Evolutionary conservation across 2,329 filamentous ascomycete species (phyloP), one percentile per base, ranked within the genome.

Genomic region (Exophiala phaeomuriformis): DNA sequence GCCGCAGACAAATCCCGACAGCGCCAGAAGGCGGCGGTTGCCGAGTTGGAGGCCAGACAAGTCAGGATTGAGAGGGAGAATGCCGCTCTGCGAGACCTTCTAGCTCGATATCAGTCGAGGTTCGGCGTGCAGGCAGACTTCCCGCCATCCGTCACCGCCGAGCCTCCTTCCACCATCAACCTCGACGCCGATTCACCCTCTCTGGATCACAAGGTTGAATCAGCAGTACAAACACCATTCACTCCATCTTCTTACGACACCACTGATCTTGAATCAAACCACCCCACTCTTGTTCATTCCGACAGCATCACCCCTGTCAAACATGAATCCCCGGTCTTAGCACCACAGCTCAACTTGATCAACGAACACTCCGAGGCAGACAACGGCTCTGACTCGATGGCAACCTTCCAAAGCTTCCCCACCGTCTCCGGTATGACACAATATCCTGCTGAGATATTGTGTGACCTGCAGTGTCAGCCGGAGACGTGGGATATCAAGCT

Each of bases 401-500:
- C 54, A 36, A 46, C 53, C 45, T 55, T 53, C 29, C 33, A 52
- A 32, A 56, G 52, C 55, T 58, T 60, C 46, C 43, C 55, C 33
- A 39, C 47, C 12, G 58, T 60, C 75, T 80, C 87, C 83, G 88
- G 94, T 81, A 76, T 82, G 93, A 93, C 90, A 96, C 93, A 96
- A 96, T 90, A 94, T 95, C 90, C 93, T 97, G 93, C 93, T 80
- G 93, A 81, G 90, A 85, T 96, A 91, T 96, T 97, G 93, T 97
- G 86, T 74, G 93, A 95, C 93, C 93, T 95, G 93, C 93, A 86
- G 93, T 98, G 93, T 97, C 93, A 83, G 85, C 91, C 87, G 86
- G 81, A 76, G 78, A 80, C 64, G 64, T 72, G 69, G 71, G 71
- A 54, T 79, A 73, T 76, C 74, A 71, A 71, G 74, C 66, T 63